A percentile compares a stretch with the other conserved stretches of the same genome.
Conservation (phyloP, 148 eudicot genomes). For the Rhododendron kiyosumense region DNA sequence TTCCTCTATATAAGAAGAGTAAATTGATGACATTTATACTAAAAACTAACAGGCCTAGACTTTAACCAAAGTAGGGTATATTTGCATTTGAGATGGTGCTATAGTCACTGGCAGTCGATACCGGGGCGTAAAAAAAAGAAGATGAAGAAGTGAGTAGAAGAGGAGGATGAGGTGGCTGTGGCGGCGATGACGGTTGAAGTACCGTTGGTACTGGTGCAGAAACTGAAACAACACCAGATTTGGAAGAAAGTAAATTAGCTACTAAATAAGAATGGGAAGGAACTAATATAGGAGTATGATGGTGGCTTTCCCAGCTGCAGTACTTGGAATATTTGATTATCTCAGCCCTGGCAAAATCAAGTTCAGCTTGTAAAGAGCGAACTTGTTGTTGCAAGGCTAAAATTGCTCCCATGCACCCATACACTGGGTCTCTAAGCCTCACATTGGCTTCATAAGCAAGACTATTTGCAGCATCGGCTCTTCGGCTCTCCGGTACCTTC, state of each 20-base stretch:
- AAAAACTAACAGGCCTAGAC: not conserved
- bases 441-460: slow-evolving; percentile 58
- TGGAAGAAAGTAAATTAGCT: slow-evolving; percentile 26
- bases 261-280: slow-evolving; percentile 10
- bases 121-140: slow-evolving; percentile 38
- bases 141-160: slow-evolving; percentile 18
- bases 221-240: slow-evolving; percentile 21
- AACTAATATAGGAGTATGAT: slow-evolving; percentile 10
- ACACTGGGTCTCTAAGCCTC: slow-evolving; percentile 55
- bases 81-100: slow-evolving; percentile 44
- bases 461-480: slow-evolving; percentile 57
- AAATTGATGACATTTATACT: not conserved
- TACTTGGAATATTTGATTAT: slow-evolving; percentile 28
- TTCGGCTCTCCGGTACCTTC: slow-evolving; percentile 54
- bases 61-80: slow-evolving; percentile 51
- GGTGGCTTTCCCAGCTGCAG: slow-evolving; percentile 10
- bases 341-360: slow-evolving; percentile 36
- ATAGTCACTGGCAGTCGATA: slow-evolving; percentile 14
- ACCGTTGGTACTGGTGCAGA: slow-evolving; percentile 11
- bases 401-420: slow-evolving; percentile 63
- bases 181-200: slow-evolving; percentile 9
- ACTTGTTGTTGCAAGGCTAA: slow-evolving; percentile 47
- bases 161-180: slow-evolving; percentile 17
- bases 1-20: not conserved
- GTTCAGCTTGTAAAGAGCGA: slow-evolving; percentile 40